Evolutionary conservation across 2,329 filamentous ascomycete genomes (phyloP).

Genomic region (Claviceps sorghi): DNA sequence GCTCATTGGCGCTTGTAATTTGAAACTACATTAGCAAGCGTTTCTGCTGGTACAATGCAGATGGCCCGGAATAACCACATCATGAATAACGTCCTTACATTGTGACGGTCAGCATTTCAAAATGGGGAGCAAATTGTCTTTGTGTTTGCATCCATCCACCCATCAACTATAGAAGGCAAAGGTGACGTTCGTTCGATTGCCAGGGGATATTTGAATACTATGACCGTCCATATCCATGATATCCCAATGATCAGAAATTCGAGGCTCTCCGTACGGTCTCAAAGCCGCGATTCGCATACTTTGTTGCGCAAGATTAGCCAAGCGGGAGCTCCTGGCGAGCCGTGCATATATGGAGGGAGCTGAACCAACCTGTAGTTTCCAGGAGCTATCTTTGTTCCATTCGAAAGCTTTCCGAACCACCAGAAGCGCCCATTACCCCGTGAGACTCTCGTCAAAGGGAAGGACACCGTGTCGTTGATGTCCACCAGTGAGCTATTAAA

Average conservation of each 20-base stretch:
- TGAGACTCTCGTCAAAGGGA: slow-evolving; percentile 21
- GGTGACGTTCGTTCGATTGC: slow-evolving; percentile 16
- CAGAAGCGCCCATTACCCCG: slow-evolving; percentile 21
- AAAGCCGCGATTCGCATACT: slow-evolving; percentile 28
- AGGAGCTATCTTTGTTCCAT: slow-evolving; percentile 24
- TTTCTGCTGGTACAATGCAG: not conserved
- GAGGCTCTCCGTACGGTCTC: slow-evolving; percentile 26
- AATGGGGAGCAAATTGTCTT: not conserved
- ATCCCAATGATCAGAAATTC: slow-evolving; percentile 27
- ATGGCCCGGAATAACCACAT: not conserved
- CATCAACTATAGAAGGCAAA: not conserved
- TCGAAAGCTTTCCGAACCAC: slow-evolving; percentile 29
- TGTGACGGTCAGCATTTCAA: not conserved
- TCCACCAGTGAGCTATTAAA: slow-evolving; percentile 7
- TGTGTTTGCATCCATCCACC: not conserved
- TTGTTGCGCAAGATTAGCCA: not conserved
- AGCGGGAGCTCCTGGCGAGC: not conserved
- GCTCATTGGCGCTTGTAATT: not conserved
- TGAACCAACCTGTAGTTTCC: slow-evolving; percentile 24
- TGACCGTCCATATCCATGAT: slow-evolving; percentile 17
- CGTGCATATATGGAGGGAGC: not conserved
- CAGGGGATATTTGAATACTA: slow-evolving; percentile 20
- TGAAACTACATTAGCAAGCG: not conserved
- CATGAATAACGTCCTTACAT: not conserved
- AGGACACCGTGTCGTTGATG: slow-evolving; percentile 23